Evolutionary conservation across 192 early-diverging fungal species (phyloP).

Genomic region (Podila clonocystis): DNA sequence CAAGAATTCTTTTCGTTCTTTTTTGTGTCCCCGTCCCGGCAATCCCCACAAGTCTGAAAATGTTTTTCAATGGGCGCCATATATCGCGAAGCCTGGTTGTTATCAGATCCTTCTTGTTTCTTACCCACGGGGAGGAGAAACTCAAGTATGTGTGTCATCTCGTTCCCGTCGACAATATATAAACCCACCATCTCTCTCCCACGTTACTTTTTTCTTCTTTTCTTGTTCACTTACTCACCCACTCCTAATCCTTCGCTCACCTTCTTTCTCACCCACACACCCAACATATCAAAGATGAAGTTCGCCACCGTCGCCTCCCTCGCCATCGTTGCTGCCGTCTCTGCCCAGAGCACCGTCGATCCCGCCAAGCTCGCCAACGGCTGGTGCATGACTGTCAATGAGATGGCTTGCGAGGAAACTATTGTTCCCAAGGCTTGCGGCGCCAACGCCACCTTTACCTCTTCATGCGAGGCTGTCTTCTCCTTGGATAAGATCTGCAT

Average conservation of each 20-base stretch:
- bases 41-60: no score
- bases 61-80: neutral
- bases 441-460: constrained; percentile 11
- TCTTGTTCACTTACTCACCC: neutral
- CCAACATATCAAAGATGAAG: constrained; percentile 24
- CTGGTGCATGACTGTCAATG: constrained; percentile 20
- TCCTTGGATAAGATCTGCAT: constrained; percentile 25
- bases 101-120: neutral
- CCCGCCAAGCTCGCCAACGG: constrained; percentile 31
- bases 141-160: neutral
- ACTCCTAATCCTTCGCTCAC: neutral
- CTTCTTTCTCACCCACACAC: neutral
- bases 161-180: neutral
- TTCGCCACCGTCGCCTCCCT: constrained; percentile 5
- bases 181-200: neutral
- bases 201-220: neutral
- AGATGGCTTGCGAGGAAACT: neutral
- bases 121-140: neutral
- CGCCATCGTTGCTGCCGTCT: constrained; percentile 6
- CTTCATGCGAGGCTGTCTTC: constrained; percentile 19
- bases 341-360: constrained; percentile 20
- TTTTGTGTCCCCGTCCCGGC: neutral
- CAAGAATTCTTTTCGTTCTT: neutral
- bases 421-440: constrained; percentile 8
- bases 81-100: neutral